phyloP scores from a whole-genome alignment of 176 grass and related monocot genomes.

The Musa schizocarpa region DNA sequence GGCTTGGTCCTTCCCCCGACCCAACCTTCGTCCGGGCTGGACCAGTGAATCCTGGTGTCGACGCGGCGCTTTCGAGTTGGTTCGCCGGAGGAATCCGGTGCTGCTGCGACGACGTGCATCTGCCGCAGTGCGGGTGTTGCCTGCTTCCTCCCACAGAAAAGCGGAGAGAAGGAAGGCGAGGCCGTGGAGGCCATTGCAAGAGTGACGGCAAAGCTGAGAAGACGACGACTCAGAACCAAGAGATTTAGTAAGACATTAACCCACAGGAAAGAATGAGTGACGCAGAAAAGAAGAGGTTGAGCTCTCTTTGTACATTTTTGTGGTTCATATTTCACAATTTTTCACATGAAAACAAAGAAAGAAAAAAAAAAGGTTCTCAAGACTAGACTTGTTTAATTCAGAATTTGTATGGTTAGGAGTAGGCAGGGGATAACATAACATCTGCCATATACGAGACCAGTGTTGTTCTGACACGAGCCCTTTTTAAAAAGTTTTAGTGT shows the following conservation, averaged over 20 bases:
- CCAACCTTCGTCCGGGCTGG: conserved; percentile 74
- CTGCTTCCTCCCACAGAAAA: conserved; percentile 11
- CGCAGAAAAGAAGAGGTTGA: too few species aligned
- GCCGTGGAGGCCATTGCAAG: conserved; percentile 32
- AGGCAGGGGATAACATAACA: too few species aligned
- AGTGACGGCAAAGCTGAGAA: neutral
- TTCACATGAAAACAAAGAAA: too few species aligned
- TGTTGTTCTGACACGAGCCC: too few species aligned
- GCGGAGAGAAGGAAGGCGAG: conserved; percentile 28
- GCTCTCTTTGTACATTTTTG: too few species aligned
- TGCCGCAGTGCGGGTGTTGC: neutral
- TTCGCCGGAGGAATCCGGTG: conserved; percentile 31
- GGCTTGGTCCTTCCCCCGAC: conserved; percentile 48
- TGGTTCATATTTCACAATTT: too few species aligned
- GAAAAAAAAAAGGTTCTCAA: too few species aligned
- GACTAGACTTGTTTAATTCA: too few species aligned
- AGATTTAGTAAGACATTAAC: neutral
- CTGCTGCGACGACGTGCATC: conserved; percentile 12
- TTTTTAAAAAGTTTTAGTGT: too few species aligned
- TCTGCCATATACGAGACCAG: too few species aligned
- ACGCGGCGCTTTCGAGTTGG: conserved; percentile 40
- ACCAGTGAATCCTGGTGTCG: conserved; percentile 96
- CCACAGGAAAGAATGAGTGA: too few species aligned
- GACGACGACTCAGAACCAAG: neutral
- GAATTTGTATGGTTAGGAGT: too few species aligned